phyloP scores from a whole-genome alignment of 306 rosid species.

The Prunus armeniaca region DNA sequence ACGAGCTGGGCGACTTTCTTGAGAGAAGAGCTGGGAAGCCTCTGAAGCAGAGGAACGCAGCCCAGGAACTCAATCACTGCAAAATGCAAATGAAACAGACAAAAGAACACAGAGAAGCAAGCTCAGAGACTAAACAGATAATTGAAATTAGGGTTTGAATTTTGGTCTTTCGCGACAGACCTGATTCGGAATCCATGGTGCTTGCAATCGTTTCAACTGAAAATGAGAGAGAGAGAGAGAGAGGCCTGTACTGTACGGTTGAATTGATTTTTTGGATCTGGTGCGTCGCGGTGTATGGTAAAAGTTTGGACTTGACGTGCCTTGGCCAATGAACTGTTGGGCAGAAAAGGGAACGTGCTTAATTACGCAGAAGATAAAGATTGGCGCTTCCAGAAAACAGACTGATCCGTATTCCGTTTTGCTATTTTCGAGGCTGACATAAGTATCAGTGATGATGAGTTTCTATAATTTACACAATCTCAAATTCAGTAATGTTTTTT shows the following conservation, averaged over 20 bases:
- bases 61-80: constrained; percentile 83
- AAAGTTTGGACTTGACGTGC: not conserved
- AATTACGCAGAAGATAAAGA: no score
- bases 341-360: not conserved
- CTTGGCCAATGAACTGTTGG: not conserved
- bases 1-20: constrained; percentile 60
- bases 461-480: no score
- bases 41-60: constrained; percentile 75
- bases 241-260: no score
- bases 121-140: not conserved
- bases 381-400: no score
- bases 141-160: not conserved
- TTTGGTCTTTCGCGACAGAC: not conserved
- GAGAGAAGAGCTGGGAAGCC: constrained; percentile 72
- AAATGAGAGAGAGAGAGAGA: not conserved
- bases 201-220: not conserved
- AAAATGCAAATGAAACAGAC: constrained; percentile 12
- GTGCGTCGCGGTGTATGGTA: not conserved
- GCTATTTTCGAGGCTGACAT: no score
- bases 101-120: not conserved
- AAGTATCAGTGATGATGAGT: no score
- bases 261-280: not conserved
- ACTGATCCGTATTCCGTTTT: no score
- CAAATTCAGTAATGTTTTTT: no score
- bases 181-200: constrained; percentile 28